A percentile compares a stretch with the other conserved stretches of the same genome.
Evolutionary conservation across 352 stramenopile species (phyloP).

Genomic region (Globisporangium viniferum): DNA sequence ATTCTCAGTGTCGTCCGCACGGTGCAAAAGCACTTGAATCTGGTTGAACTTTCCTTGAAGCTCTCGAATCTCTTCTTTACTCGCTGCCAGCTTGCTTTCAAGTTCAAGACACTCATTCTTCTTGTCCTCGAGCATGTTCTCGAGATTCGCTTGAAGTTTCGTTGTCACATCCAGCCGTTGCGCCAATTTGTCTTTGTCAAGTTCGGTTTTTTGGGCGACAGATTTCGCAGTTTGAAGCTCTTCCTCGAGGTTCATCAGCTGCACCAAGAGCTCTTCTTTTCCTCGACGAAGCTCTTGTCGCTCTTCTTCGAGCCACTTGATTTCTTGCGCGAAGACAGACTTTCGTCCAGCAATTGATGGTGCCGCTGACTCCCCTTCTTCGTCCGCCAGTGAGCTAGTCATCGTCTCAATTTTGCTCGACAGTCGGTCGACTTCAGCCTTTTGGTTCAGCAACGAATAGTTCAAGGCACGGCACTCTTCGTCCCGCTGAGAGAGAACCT

Average conservation of each 20-base stretch:
- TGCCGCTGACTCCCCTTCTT: constrained; percentile 7
- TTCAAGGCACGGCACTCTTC: constrained; percentile 67
- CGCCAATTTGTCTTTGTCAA: constrained; percentile 47
- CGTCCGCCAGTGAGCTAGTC: constrained; percentile 14
- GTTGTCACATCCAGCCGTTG: constrained; percentile 33
- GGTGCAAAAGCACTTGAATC: constrained; percentile 36
- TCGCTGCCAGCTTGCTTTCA: constrained; percentile 39
- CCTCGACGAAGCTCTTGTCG: constrained; percentile 45
- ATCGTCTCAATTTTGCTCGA: constrained; percentile 32
- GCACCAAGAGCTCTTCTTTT: constrained; percentile 54
- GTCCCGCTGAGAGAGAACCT: constrained; percentile 60
- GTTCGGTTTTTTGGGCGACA: constrained; percentile 28
- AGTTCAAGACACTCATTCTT: constrained; percentile 42
- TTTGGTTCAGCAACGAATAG: constrained; percentile 47
- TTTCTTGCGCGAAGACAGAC: constrained; percentile 50
- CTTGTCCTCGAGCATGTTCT: constrained; percentile 50
- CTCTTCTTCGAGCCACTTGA: constrained; percentile 75
- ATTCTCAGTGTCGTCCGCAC: constrained; percentile 56
- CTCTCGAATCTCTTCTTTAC: constrained; percentile 47
- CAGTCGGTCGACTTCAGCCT: constrained; percentile 55
- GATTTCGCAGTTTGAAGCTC: constrained; percentile 42
- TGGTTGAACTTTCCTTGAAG: constrained; percentile 36
- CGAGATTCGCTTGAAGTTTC: constrained; percentile 40
- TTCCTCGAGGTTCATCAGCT: constrained; percentile 60
- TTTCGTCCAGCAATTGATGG: constrained; percentile 21